These are phyloP conservation scores for Penicillium ochrochloron DNA, from an alignment of 495 filamentous ascomycete genomes.

Conservation along the genomic window DNA sequence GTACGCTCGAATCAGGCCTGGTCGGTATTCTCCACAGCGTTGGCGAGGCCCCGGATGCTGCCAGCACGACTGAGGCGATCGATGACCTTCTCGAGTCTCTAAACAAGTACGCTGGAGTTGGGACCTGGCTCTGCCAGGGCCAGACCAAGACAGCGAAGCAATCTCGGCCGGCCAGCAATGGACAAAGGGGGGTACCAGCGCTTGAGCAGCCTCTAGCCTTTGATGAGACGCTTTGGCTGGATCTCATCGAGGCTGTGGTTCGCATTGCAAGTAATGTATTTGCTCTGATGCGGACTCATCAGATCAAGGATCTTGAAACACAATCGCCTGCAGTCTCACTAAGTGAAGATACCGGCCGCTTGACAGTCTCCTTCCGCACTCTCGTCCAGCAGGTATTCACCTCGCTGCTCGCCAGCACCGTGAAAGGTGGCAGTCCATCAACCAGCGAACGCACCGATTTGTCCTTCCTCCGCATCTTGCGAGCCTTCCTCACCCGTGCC, in stretches of 20 bases:
- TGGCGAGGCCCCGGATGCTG: constrained; percentile 57
- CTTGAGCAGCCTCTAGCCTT: constrained; percentile 67
- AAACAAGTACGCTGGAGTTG: constrained; percentile 86
- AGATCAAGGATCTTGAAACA: constrained; percentile 21
- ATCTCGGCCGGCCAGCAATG: constrained; percentile 42
- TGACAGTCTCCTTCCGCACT: constrained; percentile 68
- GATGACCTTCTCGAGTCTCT: constrained; percentile 71
- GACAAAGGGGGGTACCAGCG: constrained; percentile 38
- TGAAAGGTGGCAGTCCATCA: constrained; percentile 38
- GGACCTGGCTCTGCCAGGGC: constrained; percentile 93
- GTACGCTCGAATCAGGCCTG: constrained; percentile 77
- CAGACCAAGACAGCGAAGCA: constrained; percentile 71
- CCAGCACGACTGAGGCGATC: constrained; percentile 56
- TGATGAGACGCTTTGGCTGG: constrained; percentile 88
- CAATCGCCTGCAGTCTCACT: constrained; percentile 14
- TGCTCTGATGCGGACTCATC: constrained; percentile 37
- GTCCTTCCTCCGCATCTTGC: constrained; percentile 87
- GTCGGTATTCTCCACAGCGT: constrained; percentile 68
- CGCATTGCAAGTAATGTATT: constrained; percentile 72
- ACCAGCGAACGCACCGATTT: constrained; percentile 57
- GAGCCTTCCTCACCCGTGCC: constrained; percentile 86
- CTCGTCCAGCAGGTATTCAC: constrained; percentile 92
- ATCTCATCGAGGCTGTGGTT: constrained; percentile 84
- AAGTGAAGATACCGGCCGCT: constrained; percentile 39
- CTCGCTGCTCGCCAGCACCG: constrained; percentile 75